Percentiles rank a stretch among this genome's conserved stretches.
These are phyloP conservation scores for Cystofilobasidium bisporidii DNA, from an alignment of 768 basidiomycete genomes.

Conservation along the genomic window DNA sequence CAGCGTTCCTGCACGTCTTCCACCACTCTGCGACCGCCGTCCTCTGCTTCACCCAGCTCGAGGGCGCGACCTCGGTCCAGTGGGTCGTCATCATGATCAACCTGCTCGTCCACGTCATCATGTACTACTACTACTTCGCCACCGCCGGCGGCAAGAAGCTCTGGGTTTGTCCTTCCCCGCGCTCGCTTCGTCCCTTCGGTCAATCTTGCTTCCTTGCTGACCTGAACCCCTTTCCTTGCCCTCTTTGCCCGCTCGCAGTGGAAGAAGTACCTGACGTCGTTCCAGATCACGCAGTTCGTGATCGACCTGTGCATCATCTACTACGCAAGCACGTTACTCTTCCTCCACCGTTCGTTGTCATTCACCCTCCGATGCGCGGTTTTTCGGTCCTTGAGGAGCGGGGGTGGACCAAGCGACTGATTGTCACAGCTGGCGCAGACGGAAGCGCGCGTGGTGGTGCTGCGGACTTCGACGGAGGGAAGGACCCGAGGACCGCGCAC, in stretches of 20 bases:
- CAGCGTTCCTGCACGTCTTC: conserved; percentile 96
- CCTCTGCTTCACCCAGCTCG: conserved; percentile 85
- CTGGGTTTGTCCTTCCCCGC: conserved; percentile 57
- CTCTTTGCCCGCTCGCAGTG: conserved; percentile 50
- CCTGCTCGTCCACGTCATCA: conserved; percentile 85
- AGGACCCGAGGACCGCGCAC: neutral
- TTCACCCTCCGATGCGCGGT: neutral
- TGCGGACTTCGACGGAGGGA: no score
- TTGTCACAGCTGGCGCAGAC: no score
- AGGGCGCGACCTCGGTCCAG: conserved; percentile 89
- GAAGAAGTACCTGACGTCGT: conserved; percentile 94
- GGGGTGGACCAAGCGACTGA: no score
- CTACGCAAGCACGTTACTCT: conserved; percentile 71
- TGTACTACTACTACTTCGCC: conserved; percentile 99
- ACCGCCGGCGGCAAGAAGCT: conserved; percentile 93
- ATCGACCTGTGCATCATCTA: conserved; percentile 85
- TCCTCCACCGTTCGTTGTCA: conserved; percentile 29
- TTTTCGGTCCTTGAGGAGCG: neutral
- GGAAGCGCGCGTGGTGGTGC: no score
- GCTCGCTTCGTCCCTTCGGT: neutral
- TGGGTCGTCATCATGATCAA: conserved; percentile 93
- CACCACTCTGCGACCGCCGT: conserved; percentile 97
- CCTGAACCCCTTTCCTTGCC: neutral
- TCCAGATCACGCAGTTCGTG: conserved; percentile 95
- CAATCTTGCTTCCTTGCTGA: neutral